Evolutionary conservation across 805 yeast species (phyloP), one percentile per base, ranked within the genome.

Genomic region (Wickerhamiella sergipiensis): DNA sequence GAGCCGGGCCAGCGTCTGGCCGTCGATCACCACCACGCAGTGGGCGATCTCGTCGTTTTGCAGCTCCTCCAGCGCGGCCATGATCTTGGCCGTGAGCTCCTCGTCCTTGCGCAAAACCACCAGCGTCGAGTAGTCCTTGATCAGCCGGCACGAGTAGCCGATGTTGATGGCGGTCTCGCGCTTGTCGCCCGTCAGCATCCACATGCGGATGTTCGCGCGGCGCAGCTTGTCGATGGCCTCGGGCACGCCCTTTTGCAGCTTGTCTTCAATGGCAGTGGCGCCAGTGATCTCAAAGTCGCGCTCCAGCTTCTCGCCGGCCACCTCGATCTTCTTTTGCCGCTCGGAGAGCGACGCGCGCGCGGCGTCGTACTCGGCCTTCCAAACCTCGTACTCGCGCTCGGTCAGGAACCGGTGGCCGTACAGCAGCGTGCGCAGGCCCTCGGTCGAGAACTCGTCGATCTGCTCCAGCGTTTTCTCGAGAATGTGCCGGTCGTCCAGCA

Each of bases 131-230:
- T 84, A 92, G 61, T 92, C 98, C 60, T 90, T 85, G 61, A 92
- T 90, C 56, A 92, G 71, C 36, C 87, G 80, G 66, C 98, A 92
- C 6, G 98, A 85, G 61, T 89, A 85, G 0, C 97, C 98, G 66
- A 92, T 90, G 62, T 88, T 92, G 54, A 92, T 88, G 1, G 99
- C 99, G 0, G 99, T 92, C 66, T 92, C 99, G 53, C 97, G 73
- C 63, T 94, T 94, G 64, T 92, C 99, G 45, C 99, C 99, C 0
- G 99, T 92, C 46, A 92, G 71, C 97, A 92, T 92, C 99, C 99
- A 92, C 73, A 92, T 68, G 61, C 83, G 86, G 52, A 92, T 87
- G 2, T 95, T 95, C 0, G 99, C 97, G 55, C 94, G 74, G 59
- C 95, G 77, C 47, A 92, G 73, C 61, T 87, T 88, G 52, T 87